These are phyloP conservation scores for Cordia subcordata DNA, from an alignment of 257 asterid species.

Conservation along the genomic window DNA sequence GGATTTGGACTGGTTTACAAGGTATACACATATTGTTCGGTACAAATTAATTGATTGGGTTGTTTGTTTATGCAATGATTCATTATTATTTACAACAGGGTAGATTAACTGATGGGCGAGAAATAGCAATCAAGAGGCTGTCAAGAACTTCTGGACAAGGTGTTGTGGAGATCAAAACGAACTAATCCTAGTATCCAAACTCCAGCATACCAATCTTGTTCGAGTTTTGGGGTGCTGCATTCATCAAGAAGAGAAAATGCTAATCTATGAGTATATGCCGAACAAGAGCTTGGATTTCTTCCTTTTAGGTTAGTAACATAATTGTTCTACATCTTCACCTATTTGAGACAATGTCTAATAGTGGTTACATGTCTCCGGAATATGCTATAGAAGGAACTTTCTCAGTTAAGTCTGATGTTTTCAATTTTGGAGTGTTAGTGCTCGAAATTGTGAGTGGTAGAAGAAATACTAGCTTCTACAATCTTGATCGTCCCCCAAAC, in stretches of 20 bases:
- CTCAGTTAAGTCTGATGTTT: constrained; percentile 57
- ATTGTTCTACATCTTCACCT: neutral
- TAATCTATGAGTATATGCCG: constrained; percentile 57
- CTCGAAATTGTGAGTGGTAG: constrained; percentile 34
- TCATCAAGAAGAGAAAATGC: constrained; percentile 51
- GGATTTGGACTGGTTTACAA: constrained; percentile 64
- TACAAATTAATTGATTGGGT: neutral
- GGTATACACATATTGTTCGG: constrained; percentile 19
- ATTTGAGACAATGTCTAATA: neutral
- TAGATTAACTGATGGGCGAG: constrained; percentile 37
- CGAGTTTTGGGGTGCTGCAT: constrained; percentile 49
- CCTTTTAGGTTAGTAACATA: constrained; percentile 12
- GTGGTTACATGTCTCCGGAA: constrained; percentile 31
- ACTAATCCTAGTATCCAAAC: constrained; percentile 49
- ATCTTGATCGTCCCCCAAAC: constrained; percentile 31
- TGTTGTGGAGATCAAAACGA: constrained; percentile 55
- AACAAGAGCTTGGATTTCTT: constrained; percentile 62
- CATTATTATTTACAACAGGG: constrained; percentile 28
- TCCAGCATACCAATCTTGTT: constrained; percentile 65
- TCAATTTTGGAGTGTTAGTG: constrained; percentile 44
- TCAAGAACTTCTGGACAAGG: constrained; percentile 58
- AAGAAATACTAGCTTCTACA: constrained; percentile 35
- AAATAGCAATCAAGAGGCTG: constrained; percentile 58
- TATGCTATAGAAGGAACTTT: constrained; percentile 64
- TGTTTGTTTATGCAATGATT: neutral